Base-by-base conservation (phyloP, 176 grass and related monocot genomes). In the Leersia perrieri region DNA sequence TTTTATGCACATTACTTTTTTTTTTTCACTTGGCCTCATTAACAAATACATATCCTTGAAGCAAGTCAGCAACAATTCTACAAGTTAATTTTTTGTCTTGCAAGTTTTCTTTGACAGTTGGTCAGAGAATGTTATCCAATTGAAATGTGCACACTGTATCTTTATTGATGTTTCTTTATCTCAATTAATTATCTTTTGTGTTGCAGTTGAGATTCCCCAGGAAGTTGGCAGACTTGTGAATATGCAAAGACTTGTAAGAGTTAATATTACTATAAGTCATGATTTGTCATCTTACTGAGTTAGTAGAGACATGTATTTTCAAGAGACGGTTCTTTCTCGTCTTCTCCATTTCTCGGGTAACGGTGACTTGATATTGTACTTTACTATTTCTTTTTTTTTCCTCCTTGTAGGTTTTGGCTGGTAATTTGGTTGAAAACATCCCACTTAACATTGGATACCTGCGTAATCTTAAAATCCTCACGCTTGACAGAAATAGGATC, bases 221-320 rank as follows among this genome's bases (percentile, higher is more conserved):
- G 92, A 95, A 63, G 62, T 99, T 68, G 70, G 88, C 74, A 77
- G 60, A 77, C 74, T 95, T 76, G 87, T 88, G 88, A 90, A 87
- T 83, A 88, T 99, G 86, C 96, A 99, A 89, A 94, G 92, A 78
- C 82, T 99, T 91, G 96, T 99, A 83, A 95, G 88, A 33, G 47
- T 58, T 79, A 33, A 66, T 42, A 28, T 86, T 85, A 69, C 6
- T 83, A 45, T 15, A 87, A 57, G 29, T 75, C 5, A 81, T 29
- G 22, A 14, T 88, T 39, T 28, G 64, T 60, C 53, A 82, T 83
- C 32, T 88, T n/a, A 73, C 33, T 71, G 67, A 53, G 32, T 84
- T 83, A 69, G 5, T 83, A 39, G 33, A 85, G 35, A 78, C 78
- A 6, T 53, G 22, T 89, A 44, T 64, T 73, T 77, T 14, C 33